Evolutionary conservation across 2,329 filamentous ascomycete species (phyloP), one percentile per base, ranked within the genome.

Genomic region (Xylaria sp.): DNA sequence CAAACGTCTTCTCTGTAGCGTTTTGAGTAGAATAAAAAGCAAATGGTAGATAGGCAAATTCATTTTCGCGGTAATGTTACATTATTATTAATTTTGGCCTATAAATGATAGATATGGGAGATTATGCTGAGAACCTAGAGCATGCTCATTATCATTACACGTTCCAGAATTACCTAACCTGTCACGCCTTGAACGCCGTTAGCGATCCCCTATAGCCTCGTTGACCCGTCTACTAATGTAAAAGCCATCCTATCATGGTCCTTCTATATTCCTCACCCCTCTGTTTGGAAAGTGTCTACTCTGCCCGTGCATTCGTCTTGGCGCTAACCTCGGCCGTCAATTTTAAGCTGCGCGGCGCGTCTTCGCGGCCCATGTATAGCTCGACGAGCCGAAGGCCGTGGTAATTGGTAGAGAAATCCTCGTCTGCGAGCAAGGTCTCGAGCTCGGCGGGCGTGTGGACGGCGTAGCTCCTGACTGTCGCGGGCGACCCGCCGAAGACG

Each of bases 311-410:
- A 78, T 94, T 95, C 60, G 85, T 89, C 81, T 83, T 89, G 6
- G 92, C 92, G 55, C 90, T 90, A 5, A 90, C 89, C 79, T 91
- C 86, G 0, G 92, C 91, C 25, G 92, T 93, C 76, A 90, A 81
- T 75, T 91, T 88, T 74, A 97, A 80, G 5, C 89, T 88, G 57
- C 85, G 83, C 0, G 93, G 93, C 13, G 93, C 92, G 81, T 97
- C 93, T 69, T 94, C 87, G 81, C 88, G 91, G 10, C 89, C 90
- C 88, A 97, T 93, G 76, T 93, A 91, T 59, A 97, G 76, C 84
- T 97, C 94, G 51, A 97, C 93, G 77, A 97, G 90, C 79, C 94
- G 85, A 73, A 91, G 76, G 56, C 82, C 81, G 48, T 83, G 79
- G 10, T 83, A 84, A 8, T 86, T 41, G 41, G 28, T 84, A 51